Conservation (phyloP, 768 basidiomycete species). For the Steccherinum ochraceum region DNA sequence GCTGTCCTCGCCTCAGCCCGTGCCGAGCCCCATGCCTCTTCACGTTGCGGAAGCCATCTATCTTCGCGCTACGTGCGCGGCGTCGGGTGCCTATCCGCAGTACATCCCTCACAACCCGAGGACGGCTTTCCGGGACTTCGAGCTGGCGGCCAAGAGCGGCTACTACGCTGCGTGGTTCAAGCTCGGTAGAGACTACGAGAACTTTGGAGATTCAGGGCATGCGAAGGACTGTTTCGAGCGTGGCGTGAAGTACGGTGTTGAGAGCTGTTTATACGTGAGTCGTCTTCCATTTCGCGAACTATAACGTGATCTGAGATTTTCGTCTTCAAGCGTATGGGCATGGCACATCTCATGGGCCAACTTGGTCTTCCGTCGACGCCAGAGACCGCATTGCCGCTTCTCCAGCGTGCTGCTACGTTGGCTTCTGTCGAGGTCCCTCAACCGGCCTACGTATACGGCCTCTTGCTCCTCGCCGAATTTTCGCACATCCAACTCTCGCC, state of each 20-base stretch:
- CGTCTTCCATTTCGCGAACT: too few relatives aligned
- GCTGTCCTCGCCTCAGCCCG: slow-evolving; percentile 35
- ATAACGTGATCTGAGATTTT: too few relatives aligned
- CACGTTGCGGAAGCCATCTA: slow-evolving; percentile 70
- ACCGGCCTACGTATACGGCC: slow-evolving; percentile 84
- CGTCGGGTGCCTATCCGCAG: slow-evolving; percentile 67
- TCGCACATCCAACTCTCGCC: slow-evolving; percentile 50
- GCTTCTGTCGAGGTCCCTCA: slow-evolving; percentile 76
- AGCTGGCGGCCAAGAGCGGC: slow-evolving; percentile 73
- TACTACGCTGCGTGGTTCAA: slow-evolving; percentile 85
- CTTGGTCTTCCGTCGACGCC: slow-evolving; percentile 54
- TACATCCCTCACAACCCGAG: slow-evolving; percentile 62
- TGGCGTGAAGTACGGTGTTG: slow-evolving; percentile 68
- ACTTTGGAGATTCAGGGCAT: slow-evolving; percentile 63
- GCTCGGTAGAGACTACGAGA: slow-evolving; percentile 88
- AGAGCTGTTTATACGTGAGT: slow-evolving; percentile 68
- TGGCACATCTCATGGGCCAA: slow-evolving; percentile 89
- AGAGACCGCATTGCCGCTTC: slow-evolving; percentile 57
- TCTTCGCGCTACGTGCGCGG: slow-evolving; percentile 66
- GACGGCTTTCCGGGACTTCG: slow-evolving; percentile 85
- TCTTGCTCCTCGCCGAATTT: slow-evolving; percentile 82
- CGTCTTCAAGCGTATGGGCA: slow-evolving; percentile 81
- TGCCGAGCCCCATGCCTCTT: slow-evolving; percentile 27
- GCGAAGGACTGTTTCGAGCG: slow-evolving; percentile 86
- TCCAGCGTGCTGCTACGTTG: slow-evolving; percentile 71